phyloP scores from a whole-genome alignment of 2,329 filamentous ascomycete genomes.

The Chaetomiaceae sp. region DNA sequence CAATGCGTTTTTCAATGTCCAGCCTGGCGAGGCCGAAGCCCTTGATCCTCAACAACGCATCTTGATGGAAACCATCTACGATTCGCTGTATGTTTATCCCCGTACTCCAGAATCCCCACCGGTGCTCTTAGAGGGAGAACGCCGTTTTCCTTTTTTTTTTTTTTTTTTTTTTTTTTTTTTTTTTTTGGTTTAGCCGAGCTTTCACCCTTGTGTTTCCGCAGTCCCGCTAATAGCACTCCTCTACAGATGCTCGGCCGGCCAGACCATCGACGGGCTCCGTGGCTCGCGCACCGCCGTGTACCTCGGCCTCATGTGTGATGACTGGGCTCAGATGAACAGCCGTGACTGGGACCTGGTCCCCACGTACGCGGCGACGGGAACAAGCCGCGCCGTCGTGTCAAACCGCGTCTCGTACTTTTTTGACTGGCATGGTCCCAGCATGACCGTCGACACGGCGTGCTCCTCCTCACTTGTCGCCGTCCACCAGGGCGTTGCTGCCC shows the following conservation, averaged over 20 bases:
- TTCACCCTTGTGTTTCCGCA: no score
- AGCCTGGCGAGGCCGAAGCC: constrained; percentile 13
- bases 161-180: no score
- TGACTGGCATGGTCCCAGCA: constrained; percentile 19
- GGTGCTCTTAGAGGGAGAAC: no score
- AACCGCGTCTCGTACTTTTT: constrained; percentile 37
- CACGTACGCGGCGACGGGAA: constrained; percentile 29
- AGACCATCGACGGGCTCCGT: constrained; percentile 24
- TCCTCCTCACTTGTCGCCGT: constrained; percentile 8
- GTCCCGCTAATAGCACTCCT: no score
- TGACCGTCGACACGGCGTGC: constrained; percentile 24
- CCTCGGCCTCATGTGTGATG: constrained; percentile 32
- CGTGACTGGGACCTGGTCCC: constrained; percentile 15
- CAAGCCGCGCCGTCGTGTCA: constrained; percentile 28
- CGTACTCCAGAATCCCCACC: no score
- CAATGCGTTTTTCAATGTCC: constrained; percentile 19
- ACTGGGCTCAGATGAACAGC: constrained; percentile 24
- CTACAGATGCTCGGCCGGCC: constrained; percentile 26
- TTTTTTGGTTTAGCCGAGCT: no score
- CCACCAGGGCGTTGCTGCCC: not conserved
- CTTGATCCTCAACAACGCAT: constrained; percentile 22
- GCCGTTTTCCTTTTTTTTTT: no score
- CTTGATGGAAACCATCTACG: constrained; percentile 21
- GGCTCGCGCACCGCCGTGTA: constrained; percentile 32
- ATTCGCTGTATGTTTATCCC: constrained; percentile 1